These are phyloP conservation scores for Isabelozyma pseudorhagii DNA, from an alignment of 805 yeast genomes.

Conservation along the genomic window DNA sequence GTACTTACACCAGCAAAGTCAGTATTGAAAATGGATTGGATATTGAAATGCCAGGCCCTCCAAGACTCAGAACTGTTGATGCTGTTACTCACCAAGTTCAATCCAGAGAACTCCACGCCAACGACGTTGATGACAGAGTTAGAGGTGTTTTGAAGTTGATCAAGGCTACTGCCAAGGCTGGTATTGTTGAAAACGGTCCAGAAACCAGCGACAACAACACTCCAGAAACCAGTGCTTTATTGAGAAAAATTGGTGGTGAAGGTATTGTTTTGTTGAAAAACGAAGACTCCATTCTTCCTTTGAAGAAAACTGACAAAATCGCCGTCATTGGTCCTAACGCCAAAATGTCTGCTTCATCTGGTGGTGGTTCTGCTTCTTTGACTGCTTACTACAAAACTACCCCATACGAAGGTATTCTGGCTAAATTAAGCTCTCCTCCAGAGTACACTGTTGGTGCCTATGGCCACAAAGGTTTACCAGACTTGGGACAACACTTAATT, in stretches of 20 bases:
- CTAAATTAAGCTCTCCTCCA: conserved; percentile 14
- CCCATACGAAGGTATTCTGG: conserved; percentile 17
- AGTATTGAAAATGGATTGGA: conserved; percentile 28
- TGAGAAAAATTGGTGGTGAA: conserved; percentile 21
- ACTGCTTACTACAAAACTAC: conserved; percentile 24
- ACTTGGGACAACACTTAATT: conserved; percentile 15
- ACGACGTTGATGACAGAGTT: conserved; percentile 24
- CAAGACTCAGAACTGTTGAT: conserved; percentile 15
- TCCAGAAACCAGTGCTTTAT: conserved; percentile 17
- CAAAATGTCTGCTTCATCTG: conserved; percentile 23
- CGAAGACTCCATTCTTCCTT: conserved; percentile 22
- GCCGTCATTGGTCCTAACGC: conserved; percentile 35
- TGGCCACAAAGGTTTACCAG: conserved; percentile 27
- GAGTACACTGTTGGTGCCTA: conserved; percentile 28
- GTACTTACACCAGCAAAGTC: conserved; percentile 23
- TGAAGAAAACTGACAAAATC: conserved; percentile 25
- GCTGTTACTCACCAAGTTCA: conserved; percentile 20
- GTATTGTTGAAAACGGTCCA: conserved; percentile 17
- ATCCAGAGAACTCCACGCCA: conserved; percentile 21
- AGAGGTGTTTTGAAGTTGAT: conserved; percentile 23
- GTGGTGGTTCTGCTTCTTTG: conserved; percentile 33
- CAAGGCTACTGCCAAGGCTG: conserved; percentile 14
- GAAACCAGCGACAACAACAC: conserved; percentile 21
- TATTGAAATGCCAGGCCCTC: conserved; percentile 35
- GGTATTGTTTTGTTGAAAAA: conserved; percentile 28